Conservation (phyloP, 75 land plant species). For the Azolla pinnata region DNA sequence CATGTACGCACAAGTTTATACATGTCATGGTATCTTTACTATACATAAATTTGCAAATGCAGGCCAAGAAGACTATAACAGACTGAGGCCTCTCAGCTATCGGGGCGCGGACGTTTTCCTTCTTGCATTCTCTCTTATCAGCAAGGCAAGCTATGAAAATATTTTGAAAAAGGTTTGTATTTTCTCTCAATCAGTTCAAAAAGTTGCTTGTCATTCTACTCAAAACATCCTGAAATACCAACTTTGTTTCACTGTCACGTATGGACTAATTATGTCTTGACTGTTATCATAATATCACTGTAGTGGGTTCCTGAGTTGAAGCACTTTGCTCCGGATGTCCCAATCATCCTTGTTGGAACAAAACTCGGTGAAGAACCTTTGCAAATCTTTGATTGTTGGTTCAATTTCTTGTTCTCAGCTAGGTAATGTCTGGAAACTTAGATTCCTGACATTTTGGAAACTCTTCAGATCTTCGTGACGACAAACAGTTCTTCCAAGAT, state of each 20-base stretch:
- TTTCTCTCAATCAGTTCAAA: not conserved
- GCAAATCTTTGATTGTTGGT: slow-evolving; percentile 1
- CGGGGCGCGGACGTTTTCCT: slow-evolving; percentile 84
- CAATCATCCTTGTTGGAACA: slow-evolving; percentile 66
- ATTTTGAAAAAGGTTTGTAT: slow-evolving; percentile 54
- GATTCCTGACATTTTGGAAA: not conserved
- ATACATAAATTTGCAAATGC: too few relatives aligned
- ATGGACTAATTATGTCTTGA: not conserved
- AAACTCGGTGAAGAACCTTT: slow-evolving; percentile 34
- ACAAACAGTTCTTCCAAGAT: slow-evolving; percentile 60
- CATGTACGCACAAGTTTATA: too few relatives aligned
- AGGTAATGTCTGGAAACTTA: not conserved
- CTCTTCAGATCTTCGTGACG: slow-evolving; percentile 65
- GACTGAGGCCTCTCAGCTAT: slow-evolving; percentile 82
- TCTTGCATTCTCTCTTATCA: slow-evolving; percentile 68
- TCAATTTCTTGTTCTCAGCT: not conserved
- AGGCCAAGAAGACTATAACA: slow-evolving; percentile 88
- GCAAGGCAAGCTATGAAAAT: slow-evolving; percentile 82
- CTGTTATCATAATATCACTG: not conserved
- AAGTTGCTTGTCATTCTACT: not conserved
- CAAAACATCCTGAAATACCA: not conserved
- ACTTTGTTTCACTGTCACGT: not conserved
- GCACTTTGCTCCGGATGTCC: slow-evolving; percentile 63
- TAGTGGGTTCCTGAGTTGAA: slow-evolving; percentile 69
- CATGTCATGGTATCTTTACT: too few relatives aligned